phyloP scores from a whole-genome alignment of 257 asterid genomes.

The Capsicum baccatum region DNA sequence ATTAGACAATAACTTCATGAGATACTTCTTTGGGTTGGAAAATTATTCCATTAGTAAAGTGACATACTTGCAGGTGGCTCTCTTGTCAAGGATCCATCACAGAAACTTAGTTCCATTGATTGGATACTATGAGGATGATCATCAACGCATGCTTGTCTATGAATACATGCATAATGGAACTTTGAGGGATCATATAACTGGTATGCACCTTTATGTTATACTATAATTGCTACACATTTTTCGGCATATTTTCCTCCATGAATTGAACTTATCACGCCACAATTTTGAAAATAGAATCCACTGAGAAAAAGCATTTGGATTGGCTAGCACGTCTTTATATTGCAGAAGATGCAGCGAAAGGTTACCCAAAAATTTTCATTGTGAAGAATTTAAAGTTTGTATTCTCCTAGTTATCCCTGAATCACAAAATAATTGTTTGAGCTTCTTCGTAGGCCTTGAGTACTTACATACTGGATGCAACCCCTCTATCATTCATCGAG shows the following conservation, averaged over 20 bases:
- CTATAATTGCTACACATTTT: not conserved
- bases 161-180: constrained; percentile 99
- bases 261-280: constrained; percentile 21
- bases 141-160: constrained; percentile 90
- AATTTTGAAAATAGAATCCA: constrained; percentile 50
- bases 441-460: constrained; percentile 68
- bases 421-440: constrained; percentile 16
- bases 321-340: constrained; percentile 87
- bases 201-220: constrained; percentile 36
- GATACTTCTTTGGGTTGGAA: not conserved
- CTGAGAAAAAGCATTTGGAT: constrained; percentile 67
- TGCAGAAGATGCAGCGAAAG: constrained; percentile 99
- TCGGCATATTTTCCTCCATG: not conserved
- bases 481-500: constrained; percentile 95
- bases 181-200: constrained; percentile 83
- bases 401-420: not conserved
- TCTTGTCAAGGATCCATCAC: constrained; percentile 94
- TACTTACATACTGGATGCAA: constrained; percentile 98
- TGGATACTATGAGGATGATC: constrained; percentile 91
- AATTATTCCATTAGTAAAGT: not conserved
- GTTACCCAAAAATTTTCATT: constrained; percentile 38
- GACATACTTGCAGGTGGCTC: constrained; percentile 74
- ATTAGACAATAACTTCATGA: not conserved
- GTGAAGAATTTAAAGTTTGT: not conserved
- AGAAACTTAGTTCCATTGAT: constrained; percentile 93